A percentile compares a stretch with the other conserved stretches of the same genome.
These are phyloP conservation scores for Basidioascus undulatus DNA, from an alignment of 768 basidiomycete genomes.

Conservation along the genomic window DNA sequence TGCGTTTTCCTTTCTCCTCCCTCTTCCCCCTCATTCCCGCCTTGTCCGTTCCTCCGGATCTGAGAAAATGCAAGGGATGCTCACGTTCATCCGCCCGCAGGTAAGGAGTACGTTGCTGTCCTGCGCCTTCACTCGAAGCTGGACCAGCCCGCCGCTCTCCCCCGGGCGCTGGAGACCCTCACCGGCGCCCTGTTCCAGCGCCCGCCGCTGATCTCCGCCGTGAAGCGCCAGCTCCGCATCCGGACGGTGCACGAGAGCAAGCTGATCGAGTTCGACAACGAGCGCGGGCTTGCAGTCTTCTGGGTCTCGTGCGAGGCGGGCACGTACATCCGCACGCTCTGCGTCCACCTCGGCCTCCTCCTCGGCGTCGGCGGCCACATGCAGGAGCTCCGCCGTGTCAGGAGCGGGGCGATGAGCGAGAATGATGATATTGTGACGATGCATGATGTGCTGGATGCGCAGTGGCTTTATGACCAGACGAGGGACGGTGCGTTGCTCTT, in stretches of 20 bases:
- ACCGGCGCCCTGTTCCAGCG: slow-evolving; percentile 98
- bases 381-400: slow-evolving; percentile 87
- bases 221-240: slow-evolving; percentile 90
- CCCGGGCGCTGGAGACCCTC: slow-evolving; percentile 82
- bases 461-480: slow-evolving; percentile 94
- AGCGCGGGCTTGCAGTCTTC: slow-evolving; percentile 86
- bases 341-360: slow-evolving; percentile 82
- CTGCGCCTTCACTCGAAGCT: slow-evolving; percentile 71
- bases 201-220: slow-evolving; percentile 93
- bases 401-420: slow-evolving; percentile 89
- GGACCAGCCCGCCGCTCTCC: slow-evolving; percentile 57
- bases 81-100: slow-evolving; percentile 14
- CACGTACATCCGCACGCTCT: slow-evolving; percentile 57
- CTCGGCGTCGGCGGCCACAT: slow-evolving; percentile 98
- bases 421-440: slow-evolving; percentile 97
- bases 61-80: slow-evolving; percentile 13
- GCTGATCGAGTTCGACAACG: slow-evolving; percentile 87
- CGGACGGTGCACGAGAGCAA: slow-evolving; percentile 93
- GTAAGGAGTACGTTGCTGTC: slow-evolving; percentile 96
- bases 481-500: slow-evolving; percentile 49
- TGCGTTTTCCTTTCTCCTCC: slow-evolving; percentile 13
- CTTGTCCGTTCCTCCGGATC: background rate
- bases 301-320: slow-evolving; percentile 99
- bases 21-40: background rate
- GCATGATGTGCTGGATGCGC: slow-evolving; percentile 98